A percentile compares a stretch with the other conserved stretches of the same genome.
Evolutionary conservation across 2,329 filamentous ascomycete species (phyloP).

Genomic region (Colletotrichum karsti): DNA sequence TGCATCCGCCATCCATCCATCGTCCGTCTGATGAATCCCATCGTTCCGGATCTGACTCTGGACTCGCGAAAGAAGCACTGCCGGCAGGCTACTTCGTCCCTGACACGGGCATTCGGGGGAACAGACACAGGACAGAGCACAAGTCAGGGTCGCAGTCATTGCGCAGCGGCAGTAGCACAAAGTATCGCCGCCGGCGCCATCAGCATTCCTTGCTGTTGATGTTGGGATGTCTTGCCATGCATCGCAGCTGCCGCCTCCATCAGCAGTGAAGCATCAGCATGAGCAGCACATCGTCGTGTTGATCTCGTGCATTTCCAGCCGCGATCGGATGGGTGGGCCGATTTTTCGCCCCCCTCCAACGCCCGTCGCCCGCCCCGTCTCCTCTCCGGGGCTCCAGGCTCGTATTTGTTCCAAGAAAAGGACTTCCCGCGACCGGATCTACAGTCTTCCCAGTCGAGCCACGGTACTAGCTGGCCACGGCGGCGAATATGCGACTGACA

Average conservation of each 20-base stretch:
- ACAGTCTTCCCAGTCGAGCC: slow-evolving; percentile 4
- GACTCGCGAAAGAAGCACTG: no score
- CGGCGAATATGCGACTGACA: slow-evolving; percentile 1
- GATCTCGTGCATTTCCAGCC: background rate
- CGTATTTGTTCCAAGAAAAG: slow-evolving; percentile 29
- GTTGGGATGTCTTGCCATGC: background rate
- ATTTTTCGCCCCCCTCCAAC: background rate
- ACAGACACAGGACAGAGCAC: background rate
- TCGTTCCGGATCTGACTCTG: background rate
- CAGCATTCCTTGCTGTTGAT: background rate
- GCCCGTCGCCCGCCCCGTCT: background rate
- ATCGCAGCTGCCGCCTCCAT: background rate
- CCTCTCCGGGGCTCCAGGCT: slow-evolving; percentile 4
- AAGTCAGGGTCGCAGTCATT: background rate
- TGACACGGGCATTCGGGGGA: background rate
- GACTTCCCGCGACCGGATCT: slow-evolving; percentile 21
- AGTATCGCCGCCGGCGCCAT: background rate
- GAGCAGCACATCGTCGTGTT: no score
- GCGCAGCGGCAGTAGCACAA: background rate
- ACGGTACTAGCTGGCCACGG: background rate
- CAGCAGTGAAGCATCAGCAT: background rate
- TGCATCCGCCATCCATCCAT: background rate
- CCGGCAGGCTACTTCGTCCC: background rate
- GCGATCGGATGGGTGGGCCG: slow-evolving; percentile 20
- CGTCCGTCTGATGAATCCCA: background rate